Conservation (phyloP, 2,329 filamentous ascomycete genomes). For the Colletotrichum siamense region DNA sequence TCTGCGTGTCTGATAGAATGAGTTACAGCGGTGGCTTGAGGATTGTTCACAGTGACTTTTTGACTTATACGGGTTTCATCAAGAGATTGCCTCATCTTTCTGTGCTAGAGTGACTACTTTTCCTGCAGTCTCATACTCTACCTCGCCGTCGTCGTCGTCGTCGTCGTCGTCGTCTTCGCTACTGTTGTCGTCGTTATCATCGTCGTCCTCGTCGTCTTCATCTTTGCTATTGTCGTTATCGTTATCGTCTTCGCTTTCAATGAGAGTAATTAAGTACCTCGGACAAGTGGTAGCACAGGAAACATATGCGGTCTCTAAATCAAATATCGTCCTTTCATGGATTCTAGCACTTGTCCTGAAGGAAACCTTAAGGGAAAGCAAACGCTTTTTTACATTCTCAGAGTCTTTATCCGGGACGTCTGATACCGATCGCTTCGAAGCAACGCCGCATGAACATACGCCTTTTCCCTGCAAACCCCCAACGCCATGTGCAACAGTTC, state of each 20-base stretch:
- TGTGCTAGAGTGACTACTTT: not conserved
- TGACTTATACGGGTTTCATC: too few relatives aligned
- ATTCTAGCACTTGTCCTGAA: not conserved
- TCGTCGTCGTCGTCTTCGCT: too few relatives aligned
- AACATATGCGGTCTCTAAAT: not conserved
- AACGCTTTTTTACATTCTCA: not conserved
- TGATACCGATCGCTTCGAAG: not conserved
- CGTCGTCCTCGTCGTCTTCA: too few relatives aligned
- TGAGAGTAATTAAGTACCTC: too few relatives aligned
- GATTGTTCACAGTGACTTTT: conserved; percentile 17
- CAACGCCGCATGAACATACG: not conserved
- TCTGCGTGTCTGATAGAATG: too few relatives aligned
- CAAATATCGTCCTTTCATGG: not conserved
- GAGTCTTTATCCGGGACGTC: not conserved
- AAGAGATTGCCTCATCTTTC: not conserved
- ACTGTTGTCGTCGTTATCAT: too few relatives aligned
- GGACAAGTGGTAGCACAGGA: too few relatives aligned
- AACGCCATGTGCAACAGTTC: not conserved
- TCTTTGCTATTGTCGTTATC: too few relatives aligned
- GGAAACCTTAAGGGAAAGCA: not conserved
- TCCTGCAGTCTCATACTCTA: too few relatives aligned
- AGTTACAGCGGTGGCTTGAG: too few relatives aligned
- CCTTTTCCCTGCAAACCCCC: not conserved
- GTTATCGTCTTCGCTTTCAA: too few relatives aligned
- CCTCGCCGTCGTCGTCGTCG: too few relatives aligned